These are phyloP conservation scores for Rhizopogon vulgaris DNA, from an alignment of 768 basidiomycete genomes.

Conservation along the genomic window DNA sequence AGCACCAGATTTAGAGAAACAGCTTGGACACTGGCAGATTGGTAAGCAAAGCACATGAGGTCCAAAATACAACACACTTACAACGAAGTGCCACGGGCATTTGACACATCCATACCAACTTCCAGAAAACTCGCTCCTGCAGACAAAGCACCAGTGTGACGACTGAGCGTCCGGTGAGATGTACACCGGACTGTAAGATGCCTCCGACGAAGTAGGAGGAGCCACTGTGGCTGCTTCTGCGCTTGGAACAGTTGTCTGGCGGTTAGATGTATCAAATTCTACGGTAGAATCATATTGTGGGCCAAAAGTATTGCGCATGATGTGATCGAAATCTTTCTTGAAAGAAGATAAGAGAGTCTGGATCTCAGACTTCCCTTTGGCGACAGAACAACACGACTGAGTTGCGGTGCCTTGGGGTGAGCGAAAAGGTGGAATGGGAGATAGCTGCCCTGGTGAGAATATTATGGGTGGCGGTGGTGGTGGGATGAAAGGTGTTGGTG, in stretches of 20 bases:
- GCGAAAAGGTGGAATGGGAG: conserved; percentile 14
- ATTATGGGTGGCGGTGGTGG: conserved; percentile 26
- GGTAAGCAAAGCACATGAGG: conserved; percentile 5
- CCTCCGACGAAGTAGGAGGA: background rate
- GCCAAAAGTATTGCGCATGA: conserved; percentile 34
- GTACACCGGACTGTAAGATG: background rate
- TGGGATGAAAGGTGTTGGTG: background rate
- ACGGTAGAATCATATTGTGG: conserved; percentile 9
- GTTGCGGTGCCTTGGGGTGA: conserved; percentile 4
- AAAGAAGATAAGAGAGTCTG: conserved; percentile 42
- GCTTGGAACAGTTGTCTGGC: background rate
- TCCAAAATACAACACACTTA: conserved; percentile 9
- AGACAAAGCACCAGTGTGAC: conserved; percentile 25
- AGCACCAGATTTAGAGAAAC: conserved; percentile 21
- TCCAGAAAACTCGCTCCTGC: conserved; percentile 18
- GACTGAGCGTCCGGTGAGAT: background rate
- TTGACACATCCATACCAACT: conserved; percentile 27
- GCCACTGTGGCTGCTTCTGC: background rate
- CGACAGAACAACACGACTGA: conserved; percentile 36
- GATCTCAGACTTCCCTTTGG: conserved; percentile 45
- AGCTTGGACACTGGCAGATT: conserved; percentile 16
- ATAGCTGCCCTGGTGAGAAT: conserved; percentile 10
- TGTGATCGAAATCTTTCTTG: conserved; percentile 44
- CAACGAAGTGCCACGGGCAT: conserved; percentile 25
- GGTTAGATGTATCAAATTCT: background rate